Percentiles rank a stretch among this genome's conserved stretches.
phyloP scores from a whole-genome alignment of 768 basidiomycete genomes.

The Trametes coccinea region DNA sequence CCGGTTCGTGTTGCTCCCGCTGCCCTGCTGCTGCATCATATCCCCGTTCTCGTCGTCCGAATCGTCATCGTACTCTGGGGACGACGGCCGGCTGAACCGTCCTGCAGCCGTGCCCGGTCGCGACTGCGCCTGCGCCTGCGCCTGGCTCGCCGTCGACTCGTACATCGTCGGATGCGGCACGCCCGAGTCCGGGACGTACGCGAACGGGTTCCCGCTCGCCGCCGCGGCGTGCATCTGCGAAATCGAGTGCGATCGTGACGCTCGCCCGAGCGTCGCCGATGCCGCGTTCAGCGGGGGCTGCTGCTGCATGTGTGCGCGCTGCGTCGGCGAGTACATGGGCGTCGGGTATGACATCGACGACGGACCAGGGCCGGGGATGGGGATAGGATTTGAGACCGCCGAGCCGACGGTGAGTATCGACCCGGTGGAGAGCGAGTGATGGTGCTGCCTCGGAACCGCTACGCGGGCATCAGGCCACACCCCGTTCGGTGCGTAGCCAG shows the following conservation, averaged over 20 bases:
- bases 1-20: conserved; percentile 3
- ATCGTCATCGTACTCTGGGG: conserved; percentile 38
- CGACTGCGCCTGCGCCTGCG: conserved; percentile 23
- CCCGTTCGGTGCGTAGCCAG: conserved; percentile 13
- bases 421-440: conserved; percentile 26
- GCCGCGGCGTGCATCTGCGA: conserved; percentile 24
- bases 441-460: conserved; percentile 19
- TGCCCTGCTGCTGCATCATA: conserved; percentile 10
- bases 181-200: conserved; percentile 27
- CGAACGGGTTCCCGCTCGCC: conserved; percentile 29
- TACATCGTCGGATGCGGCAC: conserved; percentile 27
- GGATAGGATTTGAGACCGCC: conserved; percentile 16
- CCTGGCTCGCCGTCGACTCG: conserved; percentile 21
- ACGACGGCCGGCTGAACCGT: conserved; percentile 27
- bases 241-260: conserved; percentile 36
- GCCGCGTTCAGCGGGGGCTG: conserved; percentile 26
- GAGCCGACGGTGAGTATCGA: conserved; percentile 18
- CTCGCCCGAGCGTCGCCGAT: conserved; percentile 25
- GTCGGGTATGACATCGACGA: conserved; percentile 19
- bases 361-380: conserved; percentile 23
- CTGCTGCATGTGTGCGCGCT: conserved; percentile 29
- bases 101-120: conserved; percentile 31
- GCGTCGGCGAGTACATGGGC: conserved; percentile 25
- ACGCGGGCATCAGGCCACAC: conserved; percentile 22
- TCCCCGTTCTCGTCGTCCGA: conserved; percentile 29